Evolutionary conservation across 148 eudicot genomes (phyloP).

Genomic region (Polygonum maritimum): DNA sequence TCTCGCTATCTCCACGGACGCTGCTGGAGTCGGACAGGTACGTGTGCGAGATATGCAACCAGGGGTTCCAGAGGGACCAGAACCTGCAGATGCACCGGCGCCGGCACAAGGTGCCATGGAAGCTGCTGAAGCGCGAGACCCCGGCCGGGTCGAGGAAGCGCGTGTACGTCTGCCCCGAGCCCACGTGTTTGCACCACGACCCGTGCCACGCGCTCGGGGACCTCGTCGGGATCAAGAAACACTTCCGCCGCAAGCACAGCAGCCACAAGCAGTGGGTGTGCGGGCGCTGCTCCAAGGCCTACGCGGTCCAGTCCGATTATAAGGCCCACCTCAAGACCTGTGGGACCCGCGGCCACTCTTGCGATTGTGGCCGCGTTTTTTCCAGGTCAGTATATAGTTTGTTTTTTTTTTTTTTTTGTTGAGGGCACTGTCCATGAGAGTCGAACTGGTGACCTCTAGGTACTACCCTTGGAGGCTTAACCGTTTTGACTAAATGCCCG

Average conservation of each 20-base stretch:
- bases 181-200: slow-evolving; percentile 79
- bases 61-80: slow-evolving; percentile 91
- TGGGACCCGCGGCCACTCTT: slow-evolving; percentile 88
- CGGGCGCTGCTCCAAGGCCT: slow-evolving; percentile 69
- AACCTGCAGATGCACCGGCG: slow-evolving; percentile 90
- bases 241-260: slow-evolving; percentile 77
- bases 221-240: slow-evolving; percentile 85
- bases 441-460: too few relatives aligned
- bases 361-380: slow-evolving; percentile 90
- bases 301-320: slow-evolving; percentile 83
- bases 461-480: too few relatives aligned
- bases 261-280: slow-evolving; percentile 84
- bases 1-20: slow-evolving; percentile 74
- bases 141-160: slow-evolving; percentile 48
- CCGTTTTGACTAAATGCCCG: too few relatives aligned
- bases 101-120: slow-evolving; percentile 93
- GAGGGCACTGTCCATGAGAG: too few relatives aligned
- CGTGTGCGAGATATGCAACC: slow-evolving; percentile 93
- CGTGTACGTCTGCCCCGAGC: slow-evolving; percentile 89
- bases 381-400: slow-evolving; percentile 44
- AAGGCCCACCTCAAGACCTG: slow-evolving; percentile 92
- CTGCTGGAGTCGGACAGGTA: slow-evolving; percentile 75
- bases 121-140: slow-evolving; percentile 62
- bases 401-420: too few relatives aligned
- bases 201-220: slow-evolving; percentile 92